phyloP scores from a whole-genome alignment of 2,329 filamentous ascomycete species.

The Alternaria postmessia region DNA sequence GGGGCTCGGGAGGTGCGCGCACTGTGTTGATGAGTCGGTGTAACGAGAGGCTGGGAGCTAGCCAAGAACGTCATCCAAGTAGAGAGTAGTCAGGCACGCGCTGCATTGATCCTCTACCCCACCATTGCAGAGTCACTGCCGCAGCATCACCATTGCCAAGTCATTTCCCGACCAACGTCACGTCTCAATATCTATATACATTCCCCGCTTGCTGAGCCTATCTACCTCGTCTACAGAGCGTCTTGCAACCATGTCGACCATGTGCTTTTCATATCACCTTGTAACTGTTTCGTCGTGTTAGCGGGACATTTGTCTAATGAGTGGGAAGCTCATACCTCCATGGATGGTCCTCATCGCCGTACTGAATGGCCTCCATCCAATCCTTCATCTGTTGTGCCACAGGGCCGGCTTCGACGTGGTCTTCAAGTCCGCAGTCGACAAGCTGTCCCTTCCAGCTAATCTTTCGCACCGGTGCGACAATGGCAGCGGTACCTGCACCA shows the following conservation, averaged over 20 bases:
- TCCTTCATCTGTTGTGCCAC: slow-evolving; percentile 87
- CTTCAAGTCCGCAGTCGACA: slow-evolving; percentile 82
- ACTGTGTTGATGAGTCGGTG: neutral
- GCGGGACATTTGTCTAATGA: slow-evolving; percentile 9
- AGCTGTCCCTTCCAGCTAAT: slow-evolving; percentile 88
- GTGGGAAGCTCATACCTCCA: slow-evolving; percentile 73
- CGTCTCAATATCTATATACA: neutral
- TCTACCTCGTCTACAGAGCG: neutral
- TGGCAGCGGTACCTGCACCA: slow-evolving; percentile 90
- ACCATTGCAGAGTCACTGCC: slow-evolving; percentile 9
- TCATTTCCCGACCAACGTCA: neutral
- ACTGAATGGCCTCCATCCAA: slow-evolving; percentile 96
- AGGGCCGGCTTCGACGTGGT: slow-evolving; percentile 85
- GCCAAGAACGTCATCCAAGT: slow-evolving; percentile 16
- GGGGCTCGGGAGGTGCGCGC: slow-evolving; percentile 9
- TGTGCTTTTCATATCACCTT: slow-evolving; percentile 27
- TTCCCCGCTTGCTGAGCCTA: neutral
- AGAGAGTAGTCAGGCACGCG: slow-evolving; percentile 19
- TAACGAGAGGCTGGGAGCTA: slow-evolving; percentile 19
- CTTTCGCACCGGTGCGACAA: slow-evolving; percentile 87
- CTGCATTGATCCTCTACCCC: slow-evolving; percentile 10
- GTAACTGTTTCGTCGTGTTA: slow-evolving; percentile 38
- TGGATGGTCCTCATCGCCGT: slow-evolving; percentile 82
- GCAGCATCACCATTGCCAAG: neutral
- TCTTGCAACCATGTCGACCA: neutral